These are phyloP conservation scores for Neofusicoccum parvum DNA, from an alignment of 2,329 filamentous ascomycete genomes.

Conservation along the genomic window DNA sequence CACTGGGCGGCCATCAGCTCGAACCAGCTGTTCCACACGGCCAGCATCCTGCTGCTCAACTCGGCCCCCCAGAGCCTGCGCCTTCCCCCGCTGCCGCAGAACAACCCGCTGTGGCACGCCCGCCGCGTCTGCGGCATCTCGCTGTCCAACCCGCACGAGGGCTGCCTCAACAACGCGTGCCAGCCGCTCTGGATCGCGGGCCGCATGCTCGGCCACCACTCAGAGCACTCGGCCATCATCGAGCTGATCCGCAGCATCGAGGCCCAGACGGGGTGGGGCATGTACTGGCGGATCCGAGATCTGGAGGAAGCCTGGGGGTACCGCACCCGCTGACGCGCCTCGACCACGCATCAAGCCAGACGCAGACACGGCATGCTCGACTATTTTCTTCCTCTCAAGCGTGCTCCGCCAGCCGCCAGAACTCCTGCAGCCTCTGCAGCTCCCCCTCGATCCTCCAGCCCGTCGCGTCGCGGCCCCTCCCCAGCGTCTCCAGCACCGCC, in stretches of 20 bases:
- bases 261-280: constrained; percentile 56
- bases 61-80: constrained; percentile 36
- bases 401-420: constrained; percentile 29
- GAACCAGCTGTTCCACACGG: constrained; percentile 61
- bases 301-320: constrained; percentile 45
- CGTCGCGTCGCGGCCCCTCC: constrained; percentile 43
- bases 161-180: constrained; percentile 60
- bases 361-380: neutral
- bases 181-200: constrained; percentile 62
- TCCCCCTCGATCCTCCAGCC: constrained; percentile 42
- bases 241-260: constrained; percentile 55
- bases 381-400: constrained; percentile 23
- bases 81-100: constrained; percentile 34
- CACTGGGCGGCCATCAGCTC: constrained; percentile 60
- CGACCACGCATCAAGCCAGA: neutral
- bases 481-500: constrained; percentile 44
- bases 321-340: constrained; percentile 23
- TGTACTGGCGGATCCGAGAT: constrained; percentile 56
- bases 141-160: constrained; percentile 57
- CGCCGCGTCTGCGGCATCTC: constrained; percentile 60
- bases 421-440: constrained; percentile 24
- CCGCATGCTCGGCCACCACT: constrained; percentile 54
- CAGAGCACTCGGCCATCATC: constrained; percentile 43
- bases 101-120: constrained; percentile 58
- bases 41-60: constrained; percentile 55